Evolutionary conservation across 2,329 filamentous ascomycete species (phyloP), one percentile per base, ranked within the genome.

Genomic region (Paradendryphiella salina): DNA sequence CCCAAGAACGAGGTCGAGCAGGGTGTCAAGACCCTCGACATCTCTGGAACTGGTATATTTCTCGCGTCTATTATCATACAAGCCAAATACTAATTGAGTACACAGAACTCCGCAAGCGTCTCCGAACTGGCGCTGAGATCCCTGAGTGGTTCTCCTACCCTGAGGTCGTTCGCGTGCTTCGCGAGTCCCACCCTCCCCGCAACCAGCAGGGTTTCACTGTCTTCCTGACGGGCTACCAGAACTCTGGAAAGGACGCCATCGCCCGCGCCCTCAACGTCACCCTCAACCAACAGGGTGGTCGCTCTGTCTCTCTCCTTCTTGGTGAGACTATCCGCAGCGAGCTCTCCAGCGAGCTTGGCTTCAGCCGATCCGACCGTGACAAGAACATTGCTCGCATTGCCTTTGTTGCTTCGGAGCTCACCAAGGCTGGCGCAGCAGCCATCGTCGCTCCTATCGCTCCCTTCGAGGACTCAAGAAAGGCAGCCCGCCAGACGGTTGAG

Each of bases 61-160:
- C 11, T 29, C 7, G 10, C 10, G 18, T 35, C n/a, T 34, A 8
- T 21, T 35, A 29, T 13, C 15, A 3, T 13, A 7, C 20, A 34
- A 7, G 1, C 36, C 11, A 10, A 28, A 13, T 41, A 38, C 41
- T 56, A 42, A 59, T 35, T 18, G 1, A 13, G 13, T 15, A 17
- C 11, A 18, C 20, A 55, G 94, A 99, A 81, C 89, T 99, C 69
- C 92, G 94, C 71, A 85, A 88, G 70, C 89, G 94, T 67, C 86
- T 99, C 59, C 87, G 88, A 69, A 95, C 88, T 54, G 94, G 94
- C 65, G 89, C 89, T 67, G 90, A 96, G 65, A 99, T 99, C 66
- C 94, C 94, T 64, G 91, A 95, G 77, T 99, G 94, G 94, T 99
- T 99, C 84, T 97, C 94, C 26, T 99, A 99, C 82, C 93, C 94